Percentiles rank a stretch among this genome's conserved stretches.
phyloP scores from a whole-genome alignment of 1,284 basidiomycete species.

The Rhizoctonia solani region DNA sequence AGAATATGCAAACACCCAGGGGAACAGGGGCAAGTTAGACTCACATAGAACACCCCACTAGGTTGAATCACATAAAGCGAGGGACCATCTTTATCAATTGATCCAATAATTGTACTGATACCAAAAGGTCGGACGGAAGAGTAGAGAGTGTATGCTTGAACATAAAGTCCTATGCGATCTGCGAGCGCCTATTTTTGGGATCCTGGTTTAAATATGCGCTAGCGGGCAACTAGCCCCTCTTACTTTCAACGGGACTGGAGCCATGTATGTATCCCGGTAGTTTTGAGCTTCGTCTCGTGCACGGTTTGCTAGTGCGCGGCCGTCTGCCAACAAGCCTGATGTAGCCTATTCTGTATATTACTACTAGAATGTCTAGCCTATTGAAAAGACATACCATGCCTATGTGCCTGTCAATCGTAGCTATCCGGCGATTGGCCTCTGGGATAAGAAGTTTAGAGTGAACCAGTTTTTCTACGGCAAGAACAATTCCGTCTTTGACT shows the following conservation, averaged over 20 bases:
- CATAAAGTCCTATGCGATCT: conserved; percentile 84
- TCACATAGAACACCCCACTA: conserved; percentile 87
- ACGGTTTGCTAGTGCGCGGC: conserved; percentile 83
- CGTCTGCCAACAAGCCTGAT: conserved; percentile 93
- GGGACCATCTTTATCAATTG: conserved; percentile 88
- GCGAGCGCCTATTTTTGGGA: conserved; percentile 66
- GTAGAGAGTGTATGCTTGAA: conserved; percentile 96
- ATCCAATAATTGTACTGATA: conserved; percentile 88
- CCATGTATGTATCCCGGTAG: conserved; percentile 76
- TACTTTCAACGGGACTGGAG: conserved; percentile 83
- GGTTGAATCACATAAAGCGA: conserved; percentile 92
- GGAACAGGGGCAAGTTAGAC: conserved; percentile 46
- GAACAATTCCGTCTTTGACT: conserved; percentile 90
- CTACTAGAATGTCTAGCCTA: not conserved
- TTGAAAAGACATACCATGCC: conserved; percentile 66
- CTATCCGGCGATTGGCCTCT: conserved; percentile 90
- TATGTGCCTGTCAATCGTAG: conserved; percentile 90
- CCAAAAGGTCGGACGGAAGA: conserved; percentile 98
- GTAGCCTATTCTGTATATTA: conserved; percentile 63
- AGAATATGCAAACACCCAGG: not conserved
- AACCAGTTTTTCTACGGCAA: conserved; percentile 97
- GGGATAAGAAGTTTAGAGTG: conserved; percentile 97
- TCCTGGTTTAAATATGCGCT: conserved; percentile 20
- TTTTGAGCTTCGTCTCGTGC: conserved; percentile 84
- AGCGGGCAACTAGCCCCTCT: conserved; percentile 35